These are phyloP conservation scores for Dillenia suffruticosa DNA, from an alignment of 164 flowering plant genomes.

Conservation along the genomic window DNA sequence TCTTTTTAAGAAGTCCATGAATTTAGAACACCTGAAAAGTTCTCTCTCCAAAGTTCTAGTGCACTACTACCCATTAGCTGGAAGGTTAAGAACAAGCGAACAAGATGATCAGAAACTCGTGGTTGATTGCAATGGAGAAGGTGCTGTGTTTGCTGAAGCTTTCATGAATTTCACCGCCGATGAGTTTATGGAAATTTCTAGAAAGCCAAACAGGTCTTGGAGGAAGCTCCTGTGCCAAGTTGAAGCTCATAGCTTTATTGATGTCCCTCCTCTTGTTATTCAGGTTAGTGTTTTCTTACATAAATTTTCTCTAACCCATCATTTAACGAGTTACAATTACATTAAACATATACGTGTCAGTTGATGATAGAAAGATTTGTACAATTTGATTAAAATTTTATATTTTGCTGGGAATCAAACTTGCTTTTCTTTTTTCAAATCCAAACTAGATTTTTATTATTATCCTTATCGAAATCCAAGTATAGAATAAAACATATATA, in stretches of 20 bases:
- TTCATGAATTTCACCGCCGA: conserved; percentile 61
- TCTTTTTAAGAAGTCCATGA: conserved; percentile 40
- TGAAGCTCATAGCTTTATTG: conserved; percentile 61
- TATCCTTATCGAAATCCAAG: too few species aligned
- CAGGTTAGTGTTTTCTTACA: conserved; percentile 41
- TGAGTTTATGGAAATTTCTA: conserved; percentile 48
- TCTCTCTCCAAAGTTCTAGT: conserved; percentile 69
- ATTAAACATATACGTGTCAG: neutral
- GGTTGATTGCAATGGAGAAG: conserved; percentile 79
- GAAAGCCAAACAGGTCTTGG: conserved; percentile 67
- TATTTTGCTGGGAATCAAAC: neutral
- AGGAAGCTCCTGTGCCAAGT: conserved; percentile 71
- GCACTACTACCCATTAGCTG: conserved; percentile 90
- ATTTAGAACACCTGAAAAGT: conserved; percentile 30
- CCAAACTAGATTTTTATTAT: neutral
- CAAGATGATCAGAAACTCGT: conserved; percentile 57
- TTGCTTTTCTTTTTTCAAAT: neutral
- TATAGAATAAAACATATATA: too few species aligned
- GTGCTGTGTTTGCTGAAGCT: conserved; percentile 83
- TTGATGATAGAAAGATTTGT: too few species aligned
- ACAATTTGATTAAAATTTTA: neutral
- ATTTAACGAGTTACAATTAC: neutral
- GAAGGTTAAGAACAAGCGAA: conserved; percentile 45
- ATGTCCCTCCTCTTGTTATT: conserved; percentile 75
- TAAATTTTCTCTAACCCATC: neutral